These are phyloP conservation scores for Nigrograna mackinnonii DNA, from an alignment of 2,329 filamentous ascomycete species.

Conservation along the genomic window DNA sequence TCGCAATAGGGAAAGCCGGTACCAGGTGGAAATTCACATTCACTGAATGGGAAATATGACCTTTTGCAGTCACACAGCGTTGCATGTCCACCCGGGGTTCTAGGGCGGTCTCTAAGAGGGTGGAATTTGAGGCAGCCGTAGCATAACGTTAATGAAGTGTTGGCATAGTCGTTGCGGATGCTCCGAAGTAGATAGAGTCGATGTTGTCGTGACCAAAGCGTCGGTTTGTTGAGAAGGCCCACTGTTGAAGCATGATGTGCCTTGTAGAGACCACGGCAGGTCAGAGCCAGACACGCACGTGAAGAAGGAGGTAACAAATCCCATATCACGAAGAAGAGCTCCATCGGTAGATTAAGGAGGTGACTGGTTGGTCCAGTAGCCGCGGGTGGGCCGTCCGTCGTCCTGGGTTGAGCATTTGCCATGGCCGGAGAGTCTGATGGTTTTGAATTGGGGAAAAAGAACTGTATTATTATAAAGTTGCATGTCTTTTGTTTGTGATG, in stretches of 20 bases:
- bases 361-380: no score
- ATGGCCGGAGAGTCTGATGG: no score
- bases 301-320: background rate
- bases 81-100: background rate
- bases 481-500: no score
- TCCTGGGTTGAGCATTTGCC: no score
- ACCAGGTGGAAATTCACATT: background rate
- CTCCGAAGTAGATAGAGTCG: slow-evolving; percentile 2
- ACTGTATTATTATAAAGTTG: no score
- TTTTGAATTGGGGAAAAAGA: no score
- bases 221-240: background rate
- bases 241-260: background rate
- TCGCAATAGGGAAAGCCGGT: slow-evolving; percentile 2
- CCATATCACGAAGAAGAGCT: slow-evolving; percentile 2
- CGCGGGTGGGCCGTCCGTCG: no score
- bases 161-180: background rate
- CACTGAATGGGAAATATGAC: background rate
- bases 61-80: no score
- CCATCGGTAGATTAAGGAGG: slow-evolving; percentile 3
- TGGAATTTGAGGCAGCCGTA: slow-evolving; percentile 7
- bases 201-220: background rate
- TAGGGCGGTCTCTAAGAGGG: background rate
- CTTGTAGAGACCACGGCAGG: slow-evolving; percentile 1
- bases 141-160: slow-evolving; percentile 3
- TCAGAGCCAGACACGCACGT: background rate